Percentiles rank a stretch among this genome's conserved stretches.
These are phyloP conservation scores for Xylaria sp. DNA, from an alignment of 2,329 filamentous ascomycete genomes.

Conservation along the genomic window DNA sequence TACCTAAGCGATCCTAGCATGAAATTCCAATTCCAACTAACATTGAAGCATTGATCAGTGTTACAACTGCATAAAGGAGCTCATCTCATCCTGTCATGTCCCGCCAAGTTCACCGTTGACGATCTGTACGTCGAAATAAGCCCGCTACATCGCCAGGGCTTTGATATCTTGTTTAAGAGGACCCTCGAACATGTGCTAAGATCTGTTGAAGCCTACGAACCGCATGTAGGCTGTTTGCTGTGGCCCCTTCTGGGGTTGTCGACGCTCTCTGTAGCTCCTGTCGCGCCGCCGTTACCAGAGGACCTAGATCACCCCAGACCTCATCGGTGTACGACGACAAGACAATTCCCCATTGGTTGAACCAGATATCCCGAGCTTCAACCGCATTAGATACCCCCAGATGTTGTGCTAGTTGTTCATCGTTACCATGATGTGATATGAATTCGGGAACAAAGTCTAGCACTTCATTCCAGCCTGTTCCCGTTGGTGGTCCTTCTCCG, in stretches of 20 bases:
- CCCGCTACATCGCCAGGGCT: not conserved
- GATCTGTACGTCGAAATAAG: not conserved
- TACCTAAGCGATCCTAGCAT: not conserved
- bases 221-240: constrained; percentile 49
- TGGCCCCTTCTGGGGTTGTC: constrained; percentile 40
- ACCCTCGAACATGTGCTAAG: constrained; percentile 53
- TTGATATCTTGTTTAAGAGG: constrained; percentile 21
- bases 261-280: constrained; percentile 63
- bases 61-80: too few relatives aligned
- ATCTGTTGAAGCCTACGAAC: constrained; percentile 55
- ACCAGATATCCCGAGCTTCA: constrained; percentile 60
- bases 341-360: constrained; percentile 67
- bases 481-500: constrained; percentile 21
- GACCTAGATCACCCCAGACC: constrained; percentile 73
- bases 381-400: constrained; percentile 55
- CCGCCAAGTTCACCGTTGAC: too few relatives aligned
- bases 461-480: constrained; percentile 56
- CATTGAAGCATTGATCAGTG: too few relatives aligned
- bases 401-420: constrained; percentile 45
- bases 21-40: too few relatives aligned
- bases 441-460: constrained; percentile 65
- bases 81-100: too few relatives aligned
- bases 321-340: constrained; percentile 70
- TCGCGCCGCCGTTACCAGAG: constrained; percentile 66
- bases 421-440: constrained; percentile 42